Conservation (phyloP, 176 grass and related monocot genomes). For the Eleusine indica region DNA sequence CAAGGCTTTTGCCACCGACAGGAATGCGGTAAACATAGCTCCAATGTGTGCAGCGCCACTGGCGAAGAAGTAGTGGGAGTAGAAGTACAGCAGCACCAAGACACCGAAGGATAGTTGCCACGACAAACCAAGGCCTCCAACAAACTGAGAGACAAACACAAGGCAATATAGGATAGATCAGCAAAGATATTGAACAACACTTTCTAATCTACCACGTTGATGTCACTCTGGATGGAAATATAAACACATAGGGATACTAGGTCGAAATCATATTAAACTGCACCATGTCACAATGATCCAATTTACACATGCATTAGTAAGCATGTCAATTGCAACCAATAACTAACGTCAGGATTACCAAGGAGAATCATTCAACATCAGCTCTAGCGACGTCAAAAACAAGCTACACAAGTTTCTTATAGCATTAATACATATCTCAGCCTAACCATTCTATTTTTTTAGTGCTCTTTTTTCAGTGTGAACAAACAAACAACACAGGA, state of each 20-base stretch:
- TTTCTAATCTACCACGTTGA: neutral
- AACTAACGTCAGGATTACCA: neutral
- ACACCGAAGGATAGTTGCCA: slow-evolving; percentile 93
- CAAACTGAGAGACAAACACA: slow-evolving; percentile 63
- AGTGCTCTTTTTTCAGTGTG: neutral
- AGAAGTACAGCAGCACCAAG: slow-evolving; percentile 93
- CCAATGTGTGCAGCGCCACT: slow-evolving; percentile 97
- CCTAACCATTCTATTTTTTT: neutral
- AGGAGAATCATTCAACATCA: neutral
- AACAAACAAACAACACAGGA: neutral
- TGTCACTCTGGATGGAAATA: neutral
- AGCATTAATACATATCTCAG: neutral
- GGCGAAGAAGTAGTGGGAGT: slow-evolving; percentile 98
- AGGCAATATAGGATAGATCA: slow-evolving; percentile 2
- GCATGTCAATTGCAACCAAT: neutral
- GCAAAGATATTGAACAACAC: neutral
- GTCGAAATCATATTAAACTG: neutral
- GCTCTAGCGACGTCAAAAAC: neutral
- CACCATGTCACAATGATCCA: neutral
- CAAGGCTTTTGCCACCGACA: slow-evolving; percentile 83
- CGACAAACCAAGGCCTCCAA: slow-evolving; percentile 86
- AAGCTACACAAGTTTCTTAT: neutral
- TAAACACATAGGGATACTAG: neutral
- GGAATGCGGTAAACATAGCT: slow-evolving; percentile 95
- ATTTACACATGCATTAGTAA: neutral